phyloP scores from a whole-genome alignment of 2,329 filamentous ascomycete species.

The Paraphoma chrysanthemicola region DNA sequence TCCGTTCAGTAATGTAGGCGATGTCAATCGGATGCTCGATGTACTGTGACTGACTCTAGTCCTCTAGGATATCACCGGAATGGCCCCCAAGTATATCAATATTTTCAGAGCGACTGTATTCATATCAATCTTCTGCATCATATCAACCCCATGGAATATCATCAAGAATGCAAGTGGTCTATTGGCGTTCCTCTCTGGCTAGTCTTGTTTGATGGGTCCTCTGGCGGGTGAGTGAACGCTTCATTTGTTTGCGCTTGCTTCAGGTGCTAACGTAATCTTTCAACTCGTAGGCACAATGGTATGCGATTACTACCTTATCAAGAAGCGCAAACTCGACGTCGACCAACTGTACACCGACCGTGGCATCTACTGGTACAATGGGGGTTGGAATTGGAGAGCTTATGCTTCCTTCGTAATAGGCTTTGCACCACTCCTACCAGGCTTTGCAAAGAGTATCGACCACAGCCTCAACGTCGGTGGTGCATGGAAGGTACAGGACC shows the following conservation, averaged over 20 bases:
- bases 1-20: slow-evolving; percentile 41
- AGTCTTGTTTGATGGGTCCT: slow-evolving; percentile 47
- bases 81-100: slow-evolving; percentile 45
- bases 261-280: too few relatives aligned
- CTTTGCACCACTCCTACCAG: slow-evolving; percentile 45
- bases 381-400: slow-evolving; percentile 45
- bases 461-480: slow-evolving; percentile 47
- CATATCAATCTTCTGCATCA: slow-evolving; percentile 44
- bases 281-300: slow-evolving; percentile 35
- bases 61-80: slow-evolving; percentile 3
- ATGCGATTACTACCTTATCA: slow-evolving; percentile 45
- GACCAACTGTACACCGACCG: slow-evolving; percentile 41
- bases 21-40: slow-evolving; percentile 32
- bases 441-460: slow-evolving; percentile 50
- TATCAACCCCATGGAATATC: slow-evolving; percentile 47
- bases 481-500: slow-evolving; percentile 44
- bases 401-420: slow-evolving; percentile 40
- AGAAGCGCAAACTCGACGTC: slow-evolving; percentile 43
- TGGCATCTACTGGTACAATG: slow-evolving; percentile 44
- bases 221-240: slow-evolving; percentile 18
- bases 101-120: slow-evolving; percentile 44
- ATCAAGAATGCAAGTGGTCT: slow-evolving; percentile 45
- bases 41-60: background rate
- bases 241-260: too few relatives aligned
- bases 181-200: slow-evolving; percentile 44